Base-by-base conservation (phyloP, 2,329 filamentous ascomycete genomes). In the Calonectria crousiana region DNA sequence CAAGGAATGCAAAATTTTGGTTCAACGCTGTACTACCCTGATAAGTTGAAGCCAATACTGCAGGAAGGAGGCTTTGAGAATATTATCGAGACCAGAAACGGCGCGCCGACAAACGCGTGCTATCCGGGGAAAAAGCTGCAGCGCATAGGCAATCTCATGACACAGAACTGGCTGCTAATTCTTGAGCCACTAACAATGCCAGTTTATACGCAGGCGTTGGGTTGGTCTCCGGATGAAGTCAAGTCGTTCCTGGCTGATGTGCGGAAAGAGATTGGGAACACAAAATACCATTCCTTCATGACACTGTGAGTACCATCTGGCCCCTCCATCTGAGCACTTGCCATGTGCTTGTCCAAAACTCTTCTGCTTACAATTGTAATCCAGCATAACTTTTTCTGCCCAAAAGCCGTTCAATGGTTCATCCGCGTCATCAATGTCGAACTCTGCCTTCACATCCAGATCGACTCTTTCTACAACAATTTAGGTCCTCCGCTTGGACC, bases 281-380 rank as follows among this genome's bases (percentile, higher is more conserved):
- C 70, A 26, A 47, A 78, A 64, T 79, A 79, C 36, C 78, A 79
- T 67, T 79, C 78, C 23, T 79, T 76, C 65, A 79, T 79, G 78
- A 79, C 78, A 20, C 68, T 79, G 78, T 79, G 36, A 76, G 78
- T 75, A 58, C 44, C 0, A 65, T 47, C 18, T n/a, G 4, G 11
- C 53, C 51, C 49, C 51, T 69, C 65, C 23, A 70, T 70, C 47
- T 20, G 67, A 70, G 66, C 44, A 68, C 44, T 71, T 67, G 32
- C 44, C 14, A 58, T 51, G 56, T 36, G 53, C 3, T 38, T 38
- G 32, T 38, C 32, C 18, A 26, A 26, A 38, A 10, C 5, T 8
- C 9, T 38, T 38, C 38, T 60, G 32, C 32, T 60, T 38, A 60
- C 20, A 23, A 60, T 18, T 38, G n/a, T 11, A 14, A 60, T 36